These are phyloP conservation scores for Aspergillus arachidicola DNA, from an alignment of 2,329 filamentous ascomycete genomes.

Conservation along the genomic window DNA sequence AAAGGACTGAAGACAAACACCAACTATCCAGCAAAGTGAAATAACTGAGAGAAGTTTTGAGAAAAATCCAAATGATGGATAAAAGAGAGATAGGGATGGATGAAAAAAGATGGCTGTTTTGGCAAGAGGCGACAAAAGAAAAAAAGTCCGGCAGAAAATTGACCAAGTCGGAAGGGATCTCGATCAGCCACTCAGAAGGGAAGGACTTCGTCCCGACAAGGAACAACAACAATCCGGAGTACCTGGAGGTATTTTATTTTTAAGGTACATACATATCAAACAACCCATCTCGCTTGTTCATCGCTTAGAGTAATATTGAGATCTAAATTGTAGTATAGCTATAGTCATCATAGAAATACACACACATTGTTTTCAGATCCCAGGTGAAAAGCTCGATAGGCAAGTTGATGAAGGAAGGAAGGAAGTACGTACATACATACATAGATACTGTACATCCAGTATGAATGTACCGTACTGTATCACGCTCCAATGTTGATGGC, in stretches of 20 bases:
- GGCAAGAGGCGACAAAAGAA: constrained; percentile 16
- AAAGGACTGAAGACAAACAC: constrained; percentile 2
- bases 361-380: not conserved
- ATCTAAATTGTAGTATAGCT: not conserved
- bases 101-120: not conserved
- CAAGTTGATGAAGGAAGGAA: too few species aligned
- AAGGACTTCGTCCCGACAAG: not conserved
- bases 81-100: not conserved
- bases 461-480: not conserved
- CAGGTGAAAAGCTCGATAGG: not conserved
- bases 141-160: constrained; percentile 20
- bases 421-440: too few species aligned
- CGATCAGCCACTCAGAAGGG: not conserved
- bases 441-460: too few species aligned
- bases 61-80: not conserved
- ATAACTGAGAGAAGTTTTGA: constrained; percentile 4
- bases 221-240: not conserved
- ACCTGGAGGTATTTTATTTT: not conserved
- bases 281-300: not conserved
- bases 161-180: not conserved
- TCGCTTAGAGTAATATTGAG: not conserved
- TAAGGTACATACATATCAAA: not conserved
- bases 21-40: constrained; percentile 2
- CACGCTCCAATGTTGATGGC: not conserved
- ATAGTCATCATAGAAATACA: not conserved